Conservation (phyloP, 2,329 filamentous ascomycete genomes). For the Alternaria triticina region DNA sequence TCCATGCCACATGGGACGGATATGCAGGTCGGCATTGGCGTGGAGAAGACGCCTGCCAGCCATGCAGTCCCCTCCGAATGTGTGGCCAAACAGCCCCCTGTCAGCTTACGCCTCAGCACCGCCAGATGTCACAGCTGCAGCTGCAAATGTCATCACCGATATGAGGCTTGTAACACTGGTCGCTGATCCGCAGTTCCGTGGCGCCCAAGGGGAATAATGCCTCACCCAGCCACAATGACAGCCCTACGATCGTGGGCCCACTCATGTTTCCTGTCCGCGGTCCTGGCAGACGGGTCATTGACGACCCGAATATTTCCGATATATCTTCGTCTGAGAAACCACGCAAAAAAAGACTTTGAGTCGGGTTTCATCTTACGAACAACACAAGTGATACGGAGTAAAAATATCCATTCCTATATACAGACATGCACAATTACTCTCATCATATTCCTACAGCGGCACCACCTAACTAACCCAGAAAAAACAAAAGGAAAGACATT, state of each 20-base stretch:
- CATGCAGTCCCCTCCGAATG: neutral
- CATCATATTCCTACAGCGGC: conserved; percentile 22
- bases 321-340: too few relatives aligned
- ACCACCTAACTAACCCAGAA: neutral
- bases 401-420: conserved; percentile 27
- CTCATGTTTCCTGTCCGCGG: neutral
- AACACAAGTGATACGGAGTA: neutral
- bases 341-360: neutral
- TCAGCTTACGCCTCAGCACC: conserved; percentile 13
- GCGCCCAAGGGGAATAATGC: neutral
- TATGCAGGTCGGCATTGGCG: neutral
- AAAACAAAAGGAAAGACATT: conserved; percentile 7
- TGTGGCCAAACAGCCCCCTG: conserved; percentile 2
- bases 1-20: neutral
- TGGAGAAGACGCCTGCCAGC: neutral
- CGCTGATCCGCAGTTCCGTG: neutral
- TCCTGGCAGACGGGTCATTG: neutral
- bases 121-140: neutral
- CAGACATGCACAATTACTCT: neutral
- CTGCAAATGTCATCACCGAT: neutral
- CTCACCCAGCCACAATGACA: neutral
- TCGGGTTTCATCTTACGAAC: neutral
- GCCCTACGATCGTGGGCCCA: neutral
- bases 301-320: too few relatives aligned
- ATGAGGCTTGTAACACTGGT: neutral